Base-by-base conservation (phyloP, 768 basidiomycete species). In the Termitomyces sp. region DNA sequence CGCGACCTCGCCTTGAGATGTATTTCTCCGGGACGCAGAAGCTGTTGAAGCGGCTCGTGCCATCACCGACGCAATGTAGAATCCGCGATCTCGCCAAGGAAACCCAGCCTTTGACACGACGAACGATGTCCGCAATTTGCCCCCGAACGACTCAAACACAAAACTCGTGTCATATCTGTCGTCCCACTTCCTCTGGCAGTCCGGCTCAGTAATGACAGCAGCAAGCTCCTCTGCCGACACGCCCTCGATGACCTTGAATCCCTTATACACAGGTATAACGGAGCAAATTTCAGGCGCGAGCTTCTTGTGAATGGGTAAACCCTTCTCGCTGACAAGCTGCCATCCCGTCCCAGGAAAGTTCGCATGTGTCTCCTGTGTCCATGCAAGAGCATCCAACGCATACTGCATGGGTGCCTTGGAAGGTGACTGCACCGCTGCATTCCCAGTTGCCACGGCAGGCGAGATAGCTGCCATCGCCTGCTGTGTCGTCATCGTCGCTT, bases 221-320 rank as follows among this genome's bases (percentile, higher is more conserved):
- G 84, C 86, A 36, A 98, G 77, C 68, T 99, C 96, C 66, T 97
- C 95, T 1, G 94, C 94, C 1, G 93, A 90, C 12, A 95, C 83
- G 4, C 94, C 94, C 67, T 98, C 91, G 50, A 98, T 87, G 59
- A 98, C 92, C 71, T 92, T 91, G 67, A 88, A 86, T 0, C 91
- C 94, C 63, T 86, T 88, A 69, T 93, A 88, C 3, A 98, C 84
- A 0, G 93, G 92, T 32, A 94, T 84, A 53, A 83, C 75, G 1
- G 88, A 78, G 5, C 93, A 96, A 6, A 96, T 81, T 54, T 88
- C 85, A 0, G 89, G 79, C 7, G 84, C 80, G n/a, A 86, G 69
- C 66, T 88, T 89, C 65, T 87, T 85, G 60, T 90, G 84, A 16
- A 96, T 79, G 3, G 86, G 75, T 34, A 94, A 71, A 6, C 86